phyloP scores from a whole-genome alignment of 441 rosid species.

The Euphorbia neoarborescens region DNA sequence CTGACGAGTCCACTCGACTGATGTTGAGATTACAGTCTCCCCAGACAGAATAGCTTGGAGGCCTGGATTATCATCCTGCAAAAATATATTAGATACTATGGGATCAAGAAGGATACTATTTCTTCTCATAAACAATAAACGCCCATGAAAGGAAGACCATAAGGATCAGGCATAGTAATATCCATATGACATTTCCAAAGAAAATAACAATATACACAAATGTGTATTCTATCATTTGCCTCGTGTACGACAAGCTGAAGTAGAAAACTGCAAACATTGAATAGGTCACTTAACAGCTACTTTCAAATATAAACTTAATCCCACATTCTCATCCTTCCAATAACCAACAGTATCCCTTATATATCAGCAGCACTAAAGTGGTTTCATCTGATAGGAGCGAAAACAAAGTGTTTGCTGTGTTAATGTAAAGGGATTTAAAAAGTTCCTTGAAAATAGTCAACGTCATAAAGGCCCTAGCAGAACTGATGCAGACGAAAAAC shows the following conservation, averaged over 20 bases:
- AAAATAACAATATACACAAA: background rate
- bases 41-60: slow-evolving; percentile 67
- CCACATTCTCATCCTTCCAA: background rate
- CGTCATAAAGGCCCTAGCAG: background rate
- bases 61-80: slow-evolving; percentile 63
- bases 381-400: slow-evolving; percentile 7
- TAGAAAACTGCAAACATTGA: background rate
- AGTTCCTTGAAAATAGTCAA: background rate
- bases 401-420: background rate
- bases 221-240: background rate
- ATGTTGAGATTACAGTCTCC: slow-evolving; percentile 47
- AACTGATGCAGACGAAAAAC: background rate
- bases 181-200: background rate
- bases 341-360: background rate
- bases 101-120: slow-evolving; percentile 11
- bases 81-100: slow-evolving; percentile 14
- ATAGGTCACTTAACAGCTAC: background rate
- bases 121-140: background rate
- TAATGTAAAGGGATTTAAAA: background rate
- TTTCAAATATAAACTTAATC: background rate
- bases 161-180: slow-evolving; percentile 6
- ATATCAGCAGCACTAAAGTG: background rate
- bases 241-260: background rate
- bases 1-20: slow-evolving; percentile 64
- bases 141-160: slow-evolving; percentile 1